Evolutionary conservation across 352 stramenopile species (phyloP).

Genomic region (Globisporangium nodosum): DNA sequence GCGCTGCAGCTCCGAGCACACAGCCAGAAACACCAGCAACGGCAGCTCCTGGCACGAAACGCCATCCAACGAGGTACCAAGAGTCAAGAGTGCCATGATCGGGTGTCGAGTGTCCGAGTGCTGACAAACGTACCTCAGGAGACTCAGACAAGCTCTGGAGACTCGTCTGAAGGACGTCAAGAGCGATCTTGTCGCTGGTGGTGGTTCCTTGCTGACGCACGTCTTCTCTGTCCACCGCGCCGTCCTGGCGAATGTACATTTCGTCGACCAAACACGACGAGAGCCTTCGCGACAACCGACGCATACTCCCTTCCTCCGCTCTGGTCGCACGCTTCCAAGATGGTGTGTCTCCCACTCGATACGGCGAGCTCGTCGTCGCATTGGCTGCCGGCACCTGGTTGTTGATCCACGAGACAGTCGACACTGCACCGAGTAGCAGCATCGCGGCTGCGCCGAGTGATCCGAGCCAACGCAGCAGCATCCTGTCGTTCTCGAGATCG

Average conservation of each 20-base stretch:
- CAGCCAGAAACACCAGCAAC: conserved; percentile 12
- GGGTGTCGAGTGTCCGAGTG: not conserved
- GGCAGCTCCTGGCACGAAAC: conserved; percentile 5
- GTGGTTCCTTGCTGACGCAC: not conserved
- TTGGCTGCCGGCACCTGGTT: not conserved
- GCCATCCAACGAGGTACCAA: not conserved
- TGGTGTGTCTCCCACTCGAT: not conserved
- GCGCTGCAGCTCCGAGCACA: conserved; percentile 12
- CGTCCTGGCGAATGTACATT: conserved; percentile 5
- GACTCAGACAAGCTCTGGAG: conserved; percentile 8
- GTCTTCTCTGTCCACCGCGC: not conserved
- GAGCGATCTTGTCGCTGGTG: not conserved
- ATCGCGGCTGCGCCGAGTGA: not conserved
- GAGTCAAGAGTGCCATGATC: not conserved
- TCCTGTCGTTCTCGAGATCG: conserved; percentile 7
- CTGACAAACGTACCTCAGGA: conserved; percentile 2
- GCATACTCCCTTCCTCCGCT: conserved; percentile 1
- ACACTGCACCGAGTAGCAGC: not conserved
- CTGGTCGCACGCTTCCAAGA: not conserved
- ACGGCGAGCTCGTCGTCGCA: not conserved
- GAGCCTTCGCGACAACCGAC: conserved; percentile 3
- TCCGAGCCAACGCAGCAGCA: conserved; percentile 6
- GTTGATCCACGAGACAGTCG: not conserved
- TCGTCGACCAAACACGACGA: conserved; percentile 9
- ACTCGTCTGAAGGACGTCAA: conserved; percentile 8